Conservation (phyloP, 2,329 filamentous ascomycete species). For the Phyllosticta paracitricarpa region DNA sequence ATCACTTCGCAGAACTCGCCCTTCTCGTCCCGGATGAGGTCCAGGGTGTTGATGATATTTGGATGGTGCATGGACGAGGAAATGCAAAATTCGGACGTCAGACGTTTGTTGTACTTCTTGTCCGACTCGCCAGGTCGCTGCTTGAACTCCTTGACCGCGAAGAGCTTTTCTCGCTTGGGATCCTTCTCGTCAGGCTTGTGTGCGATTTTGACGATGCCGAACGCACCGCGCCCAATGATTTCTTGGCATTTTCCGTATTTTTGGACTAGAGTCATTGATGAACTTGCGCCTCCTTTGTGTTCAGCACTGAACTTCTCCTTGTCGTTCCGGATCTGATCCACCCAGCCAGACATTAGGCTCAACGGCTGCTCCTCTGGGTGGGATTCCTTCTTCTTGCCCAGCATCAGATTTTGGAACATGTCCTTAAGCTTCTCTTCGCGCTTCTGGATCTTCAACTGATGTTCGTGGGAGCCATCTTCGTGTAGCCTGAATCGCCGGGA, state of each 20-base stretch:
- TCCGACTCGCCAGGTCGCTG: conserved; percentile 87
- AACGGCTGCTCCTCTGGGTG: conserved; percentile 64
- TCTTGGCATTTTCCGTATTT: conserved; percentile 99
- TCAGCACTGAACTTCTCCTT: conserved; percentile 66
- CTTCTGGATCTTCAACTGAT: conserved; percentile 79
- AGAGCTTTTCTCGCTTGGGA: conserved; percentile 71
- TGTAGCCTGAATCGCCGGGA: conserved; percentile 46
- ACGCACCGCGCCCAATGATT: conserved; percentile 88
- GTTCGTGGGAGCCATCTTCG: conserved; percentile 66
- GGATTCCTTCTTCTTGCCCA: conserved; percentile 69
- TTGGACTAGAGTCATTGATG: conserved; percentile 72
- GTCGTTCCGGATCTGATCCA: conserved; percentile 83
- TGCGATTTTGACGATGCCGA: conserved; percentile 93
- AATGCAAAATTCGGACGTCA: conserved; percentile 97
- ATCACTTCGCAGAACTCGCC: conserved; percentile 98
- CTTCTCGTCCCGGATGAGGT: conserved; percentile 90
- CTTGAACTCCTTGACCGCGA: conserved; percentile 96
- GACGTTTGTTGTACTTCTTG: conserved; percentile 94
- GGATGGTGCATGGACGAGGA: conserved; percentile 93
- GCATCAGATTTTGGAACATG: conserved; percentile 76
- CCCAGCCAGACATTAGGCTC: conserved; percentile 91
- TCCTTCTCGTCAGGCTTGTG: conserved; percentile 86
- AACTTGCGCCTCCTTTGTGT: conserved; percentile 65
- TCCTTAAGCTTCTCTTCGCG: conserved; percentile 91
- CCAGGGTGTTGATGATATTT: conserved; percentile 95